These are phyloP conservation scores for Colletotrichum sp. DNA, from an alignment of 2,329 filamentous ascomycete species.

Conservation along the genomic window DNA sequence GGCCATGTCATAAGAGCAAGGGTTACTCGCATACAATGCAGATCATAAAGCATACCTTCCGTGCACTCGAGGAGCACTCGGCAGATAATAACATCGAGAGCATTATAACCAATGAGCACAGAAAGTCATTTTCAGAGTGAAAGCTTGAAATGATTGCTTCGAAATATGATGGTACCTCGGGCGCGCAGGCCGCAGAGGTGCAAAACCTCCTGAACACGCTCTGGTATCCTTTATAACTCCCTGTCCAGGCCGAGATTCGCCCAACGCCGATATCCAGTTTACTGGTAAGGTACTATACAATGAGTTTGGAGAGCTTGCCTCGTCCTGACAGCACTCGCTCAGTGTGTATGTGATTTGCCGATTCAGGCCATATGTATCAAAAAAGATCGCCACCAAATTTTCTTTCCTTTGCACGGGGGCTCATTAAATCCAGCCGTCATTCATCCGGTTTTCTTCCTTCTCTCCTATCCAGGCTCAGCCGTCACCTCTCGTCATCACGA, in stretches of 20 bases:
- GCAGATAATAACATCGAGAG: neutral
- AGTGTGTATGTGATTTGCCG: neutral
- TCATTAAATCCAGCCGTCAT: conserved; percentile 9
- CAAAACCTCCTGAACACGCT: conserved; percentile 18
- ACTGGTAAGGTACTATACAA: conserved; percentile 14
- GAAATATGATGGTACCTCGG: neutral
- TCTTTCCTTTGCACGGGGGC: neutral
- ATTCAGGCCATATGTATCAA: neutral
- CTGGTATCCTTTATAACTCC: conserved; percentile 20
- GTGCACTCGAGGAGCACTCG: neutral
- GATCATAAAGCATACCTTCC: neutral
- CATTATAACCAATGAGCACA: neutral
- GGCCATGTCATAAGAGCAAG: neutral
- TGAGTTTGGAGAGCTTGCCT: neutral
- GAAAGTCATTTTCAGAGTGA: neutral
- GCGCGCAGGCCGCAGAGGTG: neutral
- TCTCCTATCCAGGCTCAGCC: neutral
- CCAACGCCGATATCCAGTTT: conserved; percentile 16
- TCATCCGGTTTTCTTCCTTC: neutral
- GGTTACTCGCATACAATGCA: neutral
- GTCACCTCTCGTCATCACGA: conserved; percentile 13
- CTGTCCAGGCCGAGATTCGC: neutral
- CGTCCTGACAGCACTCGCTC: neutral
- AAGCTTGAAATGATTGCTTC: neutral
- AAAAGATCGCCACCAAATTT: neutral